A percentile compares a stretch with the other conserved stretches of the same genome.
These are phyloP conservation scores for Pseudopyricularia cyperi DNA, from an alignment of 2,329 filamentous ascomycete genomes.

Conservation along the genomic window DNA sequence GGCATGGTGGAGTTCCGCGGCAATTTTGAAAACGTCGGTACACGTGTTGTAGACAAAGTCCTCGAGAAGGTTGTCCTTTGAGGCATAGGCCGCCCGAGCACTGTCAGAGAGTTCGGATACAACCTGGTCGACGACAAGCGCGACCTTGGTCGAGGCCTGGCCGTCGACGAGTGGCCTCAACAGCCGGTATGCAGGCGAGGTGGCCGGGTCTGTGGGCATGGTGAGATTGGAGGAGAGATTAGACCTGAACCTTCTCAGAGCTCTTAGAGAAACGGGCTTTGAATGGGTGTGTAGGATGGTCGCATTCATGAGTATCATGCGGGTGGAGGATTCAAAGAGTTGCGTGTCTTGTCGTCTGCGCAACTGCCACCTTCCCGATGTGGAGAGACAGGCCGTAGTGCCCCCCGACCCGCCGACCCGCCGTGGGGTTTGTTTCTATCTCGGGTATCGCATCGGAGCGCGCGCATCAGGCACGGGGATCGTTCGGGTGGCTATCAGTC, in stretches of 20 bases:
- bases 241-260: not conserved
- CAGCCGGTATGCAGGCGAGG: not conserved
- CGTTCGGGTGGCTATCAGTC: too few species aligned
- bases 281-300: not conserved
- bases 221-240: not conserved
- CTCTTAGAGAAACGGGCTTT: not conserved
- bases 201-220: not conserved
- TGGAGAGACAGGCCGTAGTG: too few species aligned
- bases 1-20: conserved; percentile 8
- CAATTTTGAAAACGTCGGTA: conserved; percentile 11
- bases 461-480: too few species aligned
- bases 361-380: too few species aligned
- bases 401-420: too few species aligned
- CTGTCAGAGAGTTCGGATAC: not conserved
- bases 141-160: not conserved
- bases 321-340: too few species aligned
- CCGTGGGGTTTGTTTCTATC: too few species aligned
- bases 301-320: not conserved
- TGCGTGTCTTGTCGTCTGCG: too few species aligned
- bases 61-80: not conserved
- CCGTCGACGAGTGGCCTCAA: conserved; percentile 1
- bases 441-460: too few species aligned
- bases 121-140: not conserved
- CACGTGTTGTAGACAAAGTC: conserved; percentile 12
- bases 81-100: conserved; percentile 6